Evolutionary conservation across 352 stramenopile species (phyloP).

Genomic region (Globisporangium spiculum): DNA sequence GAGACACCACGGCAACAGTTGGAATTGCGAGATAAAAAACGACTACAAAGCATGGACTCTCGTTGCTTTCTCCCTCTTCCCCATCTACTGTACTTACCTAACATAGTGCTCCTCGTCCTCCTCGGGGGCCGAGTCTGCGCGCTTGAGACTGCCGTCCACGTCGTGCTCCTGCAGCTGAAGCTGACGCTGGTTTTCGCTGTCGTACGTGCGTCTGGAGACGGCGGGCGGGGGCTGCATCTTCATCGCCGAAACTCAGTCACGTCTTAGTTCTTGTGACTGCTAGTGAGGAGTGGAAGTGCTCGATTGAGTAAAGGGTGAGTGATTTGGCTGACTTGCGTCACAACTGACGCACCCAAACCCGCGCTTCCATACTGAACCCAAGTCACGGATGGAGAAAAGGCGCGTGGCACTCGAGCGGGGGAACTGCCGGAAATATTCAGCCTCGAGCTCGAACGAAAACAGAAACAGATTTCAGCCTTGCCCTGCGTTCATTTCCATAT

Average conservation of each 20-base stretch:
- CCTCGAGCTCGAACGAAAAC: background rate
- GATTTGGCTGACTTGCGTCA: conserved; percentile 1
- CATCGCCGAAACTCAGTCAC: background rate
- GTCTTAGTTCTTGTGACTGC: background rate
- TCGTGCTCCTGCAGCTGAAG: background rate
- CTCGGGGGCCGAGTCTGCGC: conserved; percentile 31
- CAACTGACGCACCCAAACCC: background rate
- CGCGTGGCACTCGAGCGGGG: conserved; percentile 1
- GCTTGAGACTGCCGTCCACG: conserved; percentile 24
- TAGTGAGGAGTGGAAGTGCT: background rate
- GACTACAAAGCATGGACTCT: background rate
- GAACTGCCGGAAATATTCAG: conserved; percentile 2
- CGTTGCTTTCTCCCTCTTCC: background rate
- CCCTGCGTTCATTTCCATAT: no score
- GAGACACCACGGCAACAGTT: background rate
- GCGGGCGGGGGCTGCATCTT: conserved; percentile 7
- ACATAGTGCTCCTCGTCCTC: conserved; percentile 66
- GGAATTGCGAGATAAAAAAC: background rate
- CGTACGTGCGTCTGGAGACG: background rate
- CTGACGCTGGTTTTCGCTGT: conserved; percentile 3
- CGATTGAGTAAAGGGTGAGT: background rate
- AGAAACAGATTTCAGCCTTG: background rate
- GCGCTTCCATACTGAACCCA: conserved; percentile 6
- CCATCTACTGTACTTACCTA: conserved; percentile 26
- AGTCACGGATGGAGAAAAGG: conserved; percentile 5